A percentile compares a stretch with the other conserved stretches of the same genome.
These are phyloP conservation scores for Paecilomyces fulvus DNA, from an alignment of 2,329 filamentous ascomycete genomes.

Conservation along the genomic window DNA sequence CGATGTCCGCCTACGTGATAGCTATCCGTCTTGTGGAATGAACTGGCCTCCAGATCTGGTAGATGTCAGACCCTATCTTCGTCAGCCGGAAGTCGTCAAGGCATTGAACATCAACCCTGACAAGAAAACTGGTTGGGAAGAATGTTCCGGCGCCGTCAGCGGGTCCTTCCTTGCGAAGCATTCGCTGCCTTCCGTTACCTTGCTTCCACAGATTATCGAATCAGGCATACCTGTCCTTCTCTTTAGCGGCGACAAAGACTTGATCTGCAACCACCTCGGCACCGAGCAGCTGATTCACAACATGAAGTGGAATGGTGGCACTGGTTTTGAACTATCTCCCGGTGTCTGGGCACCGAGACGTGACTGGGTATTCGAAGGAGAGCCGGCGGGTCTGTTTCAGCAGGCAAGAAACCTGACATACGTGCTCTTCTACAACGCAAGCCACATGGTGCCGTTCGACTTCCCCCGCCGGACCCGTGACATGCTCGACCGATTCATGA, in stretches of 20 bases:
- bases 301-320: constrained; percentile 84
- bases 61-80: constrained; percentile 73
- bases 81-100: constrained; percentile 64
- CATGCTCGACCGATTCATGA: constrained; percentile 96
- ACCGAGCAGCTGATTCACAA: constrained; percentile 86
- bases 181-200: constrained; percentile 62
- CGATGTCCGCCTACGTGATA: constrained; percentile 77
- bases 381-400: constrained; percentile 86
- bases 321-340: constrained; percentile 79
- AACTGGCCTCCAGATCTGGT: constrained; percentile 89
- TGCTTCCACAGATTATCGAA: constrained; percentile 70
- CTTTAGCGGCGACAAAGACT: constrained; percentile 86
- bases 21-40: constrained; percentile 82
- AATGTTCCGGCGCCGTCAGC: constrained; percentile 77
- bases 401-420: constrained; percentile 92
- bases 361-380: constrained; percentile 88
- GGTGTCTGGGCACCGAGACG: constrained; percentile 87
- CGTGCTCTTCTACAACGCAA: constrained; percentile 88
- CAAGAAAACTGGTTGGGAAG: constrained; percentile 81
- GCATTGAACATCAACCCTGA: constrained; percentile 76
- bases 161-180: constrained; percentile 60
- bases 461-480: constrained; percentile 77
- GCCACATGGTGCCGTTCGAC: constrained; percentile 98
- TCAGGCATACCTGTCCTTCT: constrained; percentile 67
- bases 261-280: constrained; percentile 95